Conservation (phyloP, 805 yeast species). For the Spathaspora hagerdaliae region DNA sequence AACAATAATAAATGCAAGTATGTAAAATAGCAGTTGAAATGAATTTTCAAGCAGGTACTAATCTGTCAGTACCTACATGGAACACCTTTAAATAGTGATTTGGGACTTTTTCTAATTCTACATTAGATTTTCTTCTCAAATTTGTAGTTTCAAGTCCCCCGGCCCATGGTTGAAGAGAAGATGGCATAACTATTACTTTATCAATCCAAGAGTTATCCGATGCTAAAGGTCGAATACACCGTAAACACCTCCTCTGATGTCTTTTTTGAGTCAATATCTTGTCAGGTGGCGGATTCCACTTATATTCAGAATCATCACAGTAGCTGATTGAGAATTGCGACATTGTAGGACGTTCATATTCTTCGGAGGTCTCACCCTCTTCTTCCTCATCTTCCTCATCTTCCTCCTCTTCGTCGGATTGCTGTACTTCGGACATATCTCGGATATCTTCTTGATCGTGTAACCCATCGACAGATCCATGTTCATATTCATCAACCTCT, state of each 20-base stretch:
- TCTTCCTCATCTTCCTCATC: constrained; percentile 16
- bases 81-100: constrained; percentile 31
- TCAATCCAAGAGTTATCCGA: constrained; percentile 54
- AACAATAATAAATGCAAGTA: not conserved
- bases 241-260: constrained; percentile 46
- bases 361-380: constrained; percentile 6
- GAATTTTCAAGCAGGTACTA: constrained; percentile 19
- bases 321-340: not conserved
- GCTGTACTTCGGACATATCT: constrained; percentile 23
- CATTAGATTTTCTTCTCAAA: not conserved
- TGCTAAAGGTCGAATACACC: constrained; percentile 53
- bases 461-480: constrained; percentile 13
- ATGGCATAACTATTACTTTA: constrained; percentile 39
- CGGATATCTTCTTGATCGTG: constrained; percentile 22
- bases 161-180: constrained; percentile 8
- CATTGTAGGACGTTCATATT: not conserved
- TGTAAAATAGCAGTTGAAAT: not conserved
- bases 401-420: constrained; percentile 23
- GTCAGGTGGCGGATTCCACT: constrained; percentile 47
- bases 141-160: not conserved
- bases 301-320: constrained; percentile 15
- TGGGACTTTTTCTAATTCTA: constrained; percentile 17
- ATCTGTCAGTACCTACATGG: constrained; percentile 34
- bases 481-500: constrained; percentile 16
- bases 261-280: constrained; percentile 29